Percentiles rank a stretch among this genome's conserved stretches.
Evolutionary conservation across 176 grass and related monocot species (phyloP).

Genomic region (Musa schizocarpa): DNA sequence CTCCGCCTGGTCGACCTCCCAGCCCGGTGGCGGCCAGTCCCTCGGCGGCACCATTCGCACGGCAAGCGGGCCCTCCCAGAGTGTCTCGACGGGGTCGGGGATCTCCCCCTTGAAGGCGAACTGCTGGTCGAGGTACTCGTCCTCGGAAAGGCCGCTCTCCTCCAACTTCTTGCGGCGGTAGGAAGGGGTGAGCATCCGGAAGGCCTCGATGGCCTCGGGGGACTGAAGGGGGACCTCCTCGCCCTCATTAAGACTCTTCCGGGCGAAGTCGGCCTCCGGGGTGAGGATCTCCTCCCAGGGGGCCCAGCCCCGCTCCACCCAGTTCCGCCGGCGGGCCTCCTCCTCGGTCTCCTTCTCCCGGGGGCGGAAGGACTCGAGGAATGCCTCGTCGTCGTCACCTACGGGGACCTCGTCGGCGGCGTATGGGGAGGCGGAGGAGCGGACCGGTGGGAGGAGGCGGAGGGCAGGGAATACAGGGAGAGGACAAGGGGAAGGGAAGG

Average conservation of each 20-base stretch:
- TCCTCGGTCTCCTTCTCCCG: constrained; percentile 52
- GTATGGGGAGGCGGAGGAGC: constrained; percentile 36
- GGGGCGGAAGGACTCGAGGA: constrained; percentile 30
- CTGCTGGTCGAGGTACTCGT: constrained; percentile 53
- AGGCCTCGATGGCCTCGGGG: constrained; percentile 71
- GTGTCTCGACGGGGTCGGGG: constrained; percentile 65
- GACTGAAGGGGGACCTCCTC: constrained; percentile 85
- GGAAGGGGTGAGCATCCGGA: constrained; percentile 81
- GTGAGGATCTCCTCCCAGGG: constrained; percentile 85
- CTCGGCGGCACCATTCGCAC: constrained; percentile 64
- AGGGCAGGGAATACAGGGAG: not conserved
- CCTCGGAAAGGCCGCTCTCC: constrained; percentile 43
- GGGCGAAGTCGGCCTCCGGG: constrained; percentile 75
- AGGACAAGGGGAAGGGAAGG: constrained; percentile 1
- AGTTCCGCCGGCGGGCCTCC: constrained; percentile 49
- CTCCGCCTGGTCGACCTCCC: constrained; percentile 74
- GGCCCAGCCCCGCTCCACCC: constrained; percentile 79
- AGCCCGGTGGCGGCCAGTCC: constrained; percentile 81
- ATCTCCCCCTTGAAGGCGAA: constrained; percentile 62
- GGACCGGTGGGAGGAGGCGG: not conserved
- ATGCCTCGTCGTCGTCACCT: constrained; percentile 35
- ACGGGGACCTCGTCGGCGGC: constrained; percentile 40
- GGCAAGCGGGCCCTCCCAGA: constrained; percentile 55
- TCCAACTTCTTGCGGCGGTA: constrained; percentile 74
- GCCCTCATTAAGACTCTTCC: constrained; percentile 77